phyloP scores from a whole-genome alignment of 768 basidiomycete genomes.

The Leccinellum albellum region DNA sequence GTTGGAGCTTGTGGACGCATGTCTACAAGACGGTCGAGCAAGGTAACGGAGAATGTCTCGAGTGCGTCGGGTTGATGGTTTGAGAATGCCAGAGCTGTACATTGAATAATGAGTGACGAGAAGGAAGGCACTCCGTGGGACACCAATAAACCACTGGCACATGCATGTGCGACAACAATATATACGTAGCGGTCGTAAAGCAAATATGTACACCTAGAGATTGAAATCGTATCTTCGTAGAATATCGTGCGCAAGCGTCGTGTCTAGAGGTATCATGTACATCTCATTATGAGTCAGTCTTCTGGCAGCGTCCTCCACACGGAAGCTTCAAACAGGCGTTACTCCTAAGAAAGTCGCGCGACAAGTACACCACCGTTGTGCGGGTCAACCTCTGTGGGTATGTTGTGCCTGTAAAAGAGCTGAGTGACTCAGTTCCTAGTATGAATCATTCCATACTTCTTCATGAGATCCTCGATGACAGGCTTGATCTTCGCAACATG shows the following conservation, averaged over 20 bases:
- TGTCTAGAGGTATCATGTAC: neutral
- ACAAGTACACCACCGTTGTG: conserved; percentile 81
- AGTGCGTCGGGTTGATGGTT: neutral
- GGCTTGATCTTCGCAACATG: conserved; percentile 87
- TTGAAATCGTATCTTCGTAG: neutral
- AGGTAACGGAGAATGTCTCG: conserved; percentile 6
- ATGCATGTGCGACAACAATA: neutral
- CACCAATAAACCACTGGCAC: neutral
- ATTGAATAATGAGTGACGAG: conserved; percentile 5
- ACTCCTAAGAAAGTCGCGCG: conserved; percentile 42
- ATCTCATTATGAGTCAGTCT: neutral
- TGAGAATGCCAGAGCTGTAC: conserved; percentile 1
- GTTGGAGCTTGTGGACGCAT: conserved; percentile 23
- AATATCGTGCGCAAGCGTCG: neutral
- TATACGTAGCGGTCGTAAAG: neutral
- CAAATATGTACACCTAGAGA: too few relatives aligned
- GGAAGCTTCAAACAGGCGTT: too few relatives aligned
- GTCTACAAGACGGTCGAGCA: conserved; percentile 10
- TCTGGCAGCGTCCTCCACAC: neutral
- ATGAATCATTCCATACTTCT: conserved; percentile 48
- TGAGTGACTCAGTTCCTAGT: neutral
- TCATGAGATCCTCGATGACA: conserved; percentile 84
- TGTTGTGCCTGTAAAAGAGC: conserved; percentile 51
- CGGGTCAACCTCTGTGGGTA: conserved; percentile 73
- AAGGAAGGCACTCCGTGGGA: neutral